Evolutionary conservation across 176 grass and related monocot genomes (phyloP).

Genomic region (Zizania latifolia): DNA sequence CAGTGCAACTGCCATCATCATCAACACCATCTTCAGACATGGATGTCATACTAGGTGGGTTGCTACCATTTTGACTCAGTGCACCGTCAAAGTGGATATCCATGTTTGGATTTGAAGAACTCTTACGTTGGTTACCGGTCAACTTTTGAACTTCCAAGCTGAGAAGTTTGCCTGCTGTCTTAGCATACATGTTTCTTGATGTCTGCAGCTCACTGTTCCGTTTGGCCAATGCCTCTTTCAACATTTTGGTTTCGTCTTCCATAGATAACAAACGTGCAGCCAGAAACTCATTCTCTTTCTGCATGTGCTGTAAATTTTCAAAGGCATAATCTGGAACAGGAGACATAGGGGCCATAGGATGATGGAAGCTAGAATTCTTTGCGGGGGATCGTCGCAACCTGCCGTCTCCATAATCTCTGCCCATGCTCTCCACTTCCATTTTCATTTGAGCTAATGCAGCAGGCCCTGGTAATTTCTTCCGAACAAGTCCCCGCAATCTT

Average conservation of each 20-base stretch:
- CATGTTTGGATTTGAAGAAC: constrained; percentile 53
- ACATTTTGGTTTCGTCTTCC: constrained; percentile 98
- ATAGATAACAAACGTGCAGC: constrained; percentile 75
- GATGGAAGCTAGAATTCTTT: constrained; percentile 55
- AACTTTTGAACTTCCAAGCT: constrained; percentile 75
- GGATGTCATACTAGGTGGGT: constrained; percentile 91
- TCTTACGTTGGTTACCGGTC: constrained; percentile 56
- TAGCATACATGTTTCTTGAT: constrained; percentile 85
- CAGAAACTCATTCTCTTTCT: constrained; percentile 94
- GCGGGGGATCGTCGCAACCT: constrained; percentile 74
- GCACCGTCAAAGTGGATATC: constrained; percentile 64
- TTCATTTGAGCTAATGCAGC: constrained; percentile 99
- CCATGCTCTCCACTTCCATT: constrained; percentile 93
- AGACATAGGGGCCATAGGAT: constrained; percentile 43
- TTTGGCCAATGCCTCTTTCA: constrained; percentile 92
- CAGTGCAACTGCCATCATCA: constrained; percentile 82
- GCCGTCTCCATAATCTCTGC: constrained; percentile 72
- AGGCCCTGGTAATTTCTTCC: constrained; percentile 92
- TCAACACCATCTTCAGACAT: constrained; percentile 99
- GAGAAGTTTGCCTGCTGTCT: constrained; percentile 73
- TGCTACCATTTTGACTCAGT: constrained; percentile 76
- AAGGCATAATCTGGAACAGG: constrained; percentile 57
- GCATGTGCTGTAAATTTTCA: constrained; percentile 71
- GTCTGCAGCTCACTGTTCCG: constrained; percentile 84
- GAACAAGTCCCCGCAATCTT: constrained; percentile 93